Conservation (phyloP, 495 filamentous ascomycete species). For the Penicillium soppii region DNA sequence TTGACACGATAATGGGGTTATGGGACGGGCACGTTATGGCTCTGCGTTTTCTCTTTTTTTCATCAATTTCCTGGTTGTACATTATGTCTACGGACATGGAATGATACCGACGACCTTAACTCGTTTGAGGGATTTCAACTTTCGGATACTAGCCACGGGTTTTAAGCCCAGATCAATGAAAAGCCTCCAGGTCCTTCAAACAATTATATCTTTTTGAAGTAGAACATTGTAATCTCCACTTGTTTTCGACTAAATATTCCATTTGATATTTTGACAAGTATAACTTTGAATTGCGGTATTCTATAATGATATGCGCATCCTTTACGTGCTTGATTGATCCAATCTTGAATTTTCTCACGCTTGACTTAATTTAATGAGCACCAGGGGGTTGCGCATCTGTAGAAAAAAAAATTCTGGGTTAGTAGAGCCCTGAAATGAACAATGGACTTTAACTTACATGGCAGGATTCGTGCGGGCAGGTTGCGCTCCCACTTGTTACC, state of each 20-base stretch:
- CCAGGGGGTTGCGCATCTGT: constrained; percentile 15
- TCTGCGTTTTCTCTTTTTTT: constrained; percentile 68
- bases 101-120: constrained; percentile 45
- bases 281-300: neutral
- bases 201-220: neutral
- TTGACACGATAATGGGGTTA: constrained; percentile 89
- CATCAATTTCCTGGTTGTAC: constrained; percentile 78
- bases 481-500: constrained; percentile 98
- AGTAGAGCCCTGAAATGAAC: neutral
- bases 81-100: constrained; percentile 81
- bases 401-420: neutral
- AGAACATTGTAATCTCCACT: too few relatives aligned
- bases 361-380: constrained; percentile 8
- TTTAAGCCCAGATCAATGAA: constrained; percentile 24
- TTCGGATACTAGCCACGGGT: constrained; percentile 25
- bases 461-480: constrained; percentile 71
- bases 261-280: too few relatives aligned
- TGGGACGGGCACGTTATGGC: constrained; percentile 75
- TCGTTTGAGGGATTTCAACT: constrained; percentile 32
- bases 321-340: neutral
- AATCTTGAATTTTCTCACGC: neutral
- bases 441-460: constrained; percentile 60
- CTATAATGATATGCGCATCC: neutral
- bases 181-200: constrained; percentile 29
- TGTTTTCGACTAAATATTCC: neutral